Percentiles rank a stretch among this genome's conserved stretches.
Conservation (phyloP, 208 protist genomes). For the Sergeia podlipaevii region DNA sequence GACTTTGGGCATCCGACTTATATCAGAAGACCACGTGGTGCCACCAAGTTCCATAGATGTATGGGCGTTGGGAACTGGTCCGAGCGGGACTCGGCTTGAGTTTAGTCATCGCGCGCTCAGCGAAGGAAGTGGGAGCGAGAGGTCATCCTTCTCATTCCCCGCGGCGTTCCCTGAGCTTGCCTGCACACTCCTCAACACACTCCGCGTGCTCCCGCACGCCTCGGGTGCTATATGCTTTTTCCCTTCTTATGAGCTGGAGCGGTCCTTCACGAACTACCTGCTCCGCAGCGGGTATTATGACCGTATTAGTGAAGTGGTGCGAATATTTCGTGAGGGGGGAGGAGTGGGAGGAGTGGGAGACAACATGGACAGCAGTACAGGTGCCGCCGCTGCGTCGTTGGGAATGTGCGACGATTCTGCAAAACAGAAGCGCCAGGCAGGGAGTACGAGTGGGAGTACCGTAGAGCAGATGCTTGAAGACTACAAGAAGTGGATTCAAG, state of each 20-base stretch:
- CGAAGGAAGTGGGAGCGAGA: not conserved
- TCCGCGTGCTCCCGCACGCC: conserved; percentile 80
- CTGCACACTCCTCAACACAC: conserved; percentile 80
- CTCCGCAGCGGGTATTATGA: conserved; percentile 35
- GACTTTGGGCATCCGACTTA: conserved; percentile 25
- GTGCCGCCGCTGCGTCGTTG: not conserved
- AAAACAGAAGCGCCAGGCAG: not conserved
- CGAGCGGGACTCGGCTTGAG: conserved; percentile 49
- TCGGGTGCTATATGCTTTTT: conserved; percentile 96
- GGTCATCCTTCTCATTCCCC: not conserved
- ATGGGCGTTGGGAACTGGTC: conserved; percentile 50
- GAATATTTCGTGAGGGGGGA: conserved; percentile 81
- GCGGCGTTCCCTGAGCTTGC: conserved; percentile 54
- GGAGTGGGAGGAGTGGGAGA: not conserved
- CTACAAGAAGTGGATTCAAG: conserved; percentile 56
- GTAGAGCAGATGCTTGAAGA: conserved; percentile 42
- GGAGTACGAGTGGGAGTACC: not conserved
- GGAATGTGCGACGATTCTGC: not conserved
- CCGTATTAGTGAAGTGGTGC: conserved; percentile 65
- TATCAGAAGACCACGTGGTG: conserved; percentile 83
- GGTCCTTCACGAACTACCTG: conserved; percentile 41
- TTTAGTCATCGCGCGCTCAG: conserved; percentile 38
- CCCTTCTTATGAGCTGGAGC: conserved; percentile 87
- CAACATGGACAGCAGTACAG: not conserved
- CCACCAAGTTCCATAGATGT: conserved; percentile 70